Evolutionary conservation across 768 basidiomycete genomes (phyloP), one percentile per base, ranked within the genome.

Genomic region (Tylopilus plumbeoviolaceoides): DNA sequence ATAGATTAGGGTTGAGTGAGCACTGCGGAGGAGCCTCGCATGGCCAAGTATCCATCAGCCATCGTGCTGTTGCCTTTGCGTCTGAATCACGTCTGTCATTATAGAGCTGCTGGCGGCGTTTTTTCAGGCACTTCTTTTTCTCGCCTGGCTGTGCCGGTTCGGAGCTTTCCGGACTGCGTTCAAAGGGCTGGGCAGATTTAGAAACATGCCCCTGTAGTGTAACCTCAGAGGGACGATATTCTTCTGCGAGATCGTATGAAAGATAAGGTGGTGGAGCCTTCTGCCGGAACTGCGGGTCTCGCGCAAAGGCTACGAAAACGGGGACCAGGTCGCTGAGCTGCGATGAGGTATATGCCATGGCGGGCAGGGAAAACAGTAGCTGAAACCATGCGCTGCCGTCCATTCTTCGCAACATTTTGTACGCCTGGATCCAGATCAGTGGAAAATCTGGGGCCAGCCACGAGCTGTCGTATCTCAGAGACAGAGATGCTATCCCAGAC

Each of bases 351-450:
- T 70, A 74, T 8, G 53, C 62, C 61, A 73, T 63, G 1, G 71
- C 62, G 7, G 70, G 59, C 5, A 73, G 55, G 5, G 64, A 61
- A 42, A 75, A 74, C 9, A 61, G 48, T 5, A 74, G 14, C n/a
- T 56, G 60, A 35, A 38, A 63, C 48, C 55, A 58, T 38, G 61
- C 50, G 8, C 23, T 4, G 14, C 44, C 50, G 1, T 47, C 10
- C 18, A 41, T 23, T 18, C 9, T 18, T 43, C 65, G 63, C 39
- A 63, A 60, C 3, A 60, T 41, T 18, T 68, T 43, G 28, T 71
- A 73, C 5, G 60, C 33, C 12, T 61, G 44, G 39, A 73, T 40
- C 61, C 69, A 73, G 4, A 56, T 48, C 1, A 51, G 30, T 0
- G 56, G 36, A 20, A 70, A 54, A 25, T 48, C 12, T 0, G 56